Evolutionary conservation across 2,329 filamentous ascomycete genomes (phyloP).

Genomic region (Beauveria medogensis): DNA sequence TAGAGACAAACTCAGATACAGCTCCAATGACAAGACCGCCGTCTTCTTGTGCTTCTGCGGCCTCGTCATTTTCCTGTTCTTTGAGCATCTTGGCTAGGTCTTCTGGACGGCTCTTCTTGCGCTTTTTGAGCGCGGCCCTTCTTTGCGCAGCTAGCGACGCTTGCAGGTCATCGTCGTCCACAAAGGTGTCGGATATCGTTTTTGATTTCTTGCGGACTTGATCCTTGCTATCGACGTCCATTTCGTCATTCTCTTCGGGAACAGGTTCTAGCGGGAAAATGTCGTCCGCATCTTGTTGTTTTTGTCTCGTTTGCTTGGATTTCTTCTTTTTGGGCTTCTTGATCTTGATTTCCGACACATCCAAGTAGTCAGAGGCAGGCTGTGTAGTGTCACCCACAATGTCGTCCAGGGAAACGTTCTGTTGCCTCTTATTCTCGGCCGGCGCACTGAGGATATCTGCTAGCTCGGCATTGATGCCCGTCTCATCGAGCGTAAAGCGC

Average conservation of each 20-base stretch:
- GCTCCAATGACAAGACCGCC: slow-evolving; percentile 85
- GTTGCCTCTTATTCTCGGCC: slow-evolving; percentile 50
- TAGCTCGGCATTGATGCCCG: slow-evolving; percentile 60
- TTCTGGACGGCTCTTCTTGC: slow-evolving; percentile 77
- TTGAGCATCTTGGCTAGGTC: slow-evolving; percentile 78
- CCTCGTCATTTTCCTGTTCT: slow-evolving; percentile 49
- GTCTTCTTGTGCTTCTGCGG: slow-evolving; percentile 28
- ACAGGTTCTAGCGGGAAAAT: slow-evolving; percentile 38
- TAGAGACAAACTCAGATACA: slow-evolving; percentile 88
- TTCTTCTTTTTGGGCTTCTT: slow-evolving; percentile 95
- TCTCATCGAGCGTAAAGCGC: slow-evolving; percentile 75
- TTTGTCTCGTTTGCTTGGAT: slow-evolving; percentile 65
- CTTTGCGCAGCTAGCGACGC: slow-evolving; percentile 77
- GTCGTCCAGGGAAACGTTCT: slow-evolving; percentile 75
- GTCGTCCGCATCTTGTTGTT: slow-evolving; percentile 56
- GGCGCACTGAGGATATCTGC: slow-evolving; percentile 46
- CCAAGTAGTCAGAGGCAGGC: slow-evolving; percentile 73
- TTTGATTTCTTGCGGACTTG: slow-evolving; percentile 51
- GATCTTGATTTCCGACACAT: slow-evolving; percentile 78
- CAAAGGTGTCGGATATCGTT: slow-evolving; percentile 59
- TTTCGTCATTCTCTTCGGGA: slow-evolving; percentile 40
- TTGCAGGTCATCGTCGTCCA: slow-evolving; percentile 90
- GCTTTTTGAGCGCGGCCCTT: slow-evolving; percentile 78
- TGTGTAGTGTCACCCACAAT: slow-evolving; percentile 35
- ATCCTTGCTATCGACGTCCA: slow-evolving; percentile 67